A percentile compares a stretch with the other conserved stretches of the same genome.
Evolutionary conservation across 2,329 filamentous ascomycete species (phyloP).

Genomic region (Ophiostoma sp.): DNA sequence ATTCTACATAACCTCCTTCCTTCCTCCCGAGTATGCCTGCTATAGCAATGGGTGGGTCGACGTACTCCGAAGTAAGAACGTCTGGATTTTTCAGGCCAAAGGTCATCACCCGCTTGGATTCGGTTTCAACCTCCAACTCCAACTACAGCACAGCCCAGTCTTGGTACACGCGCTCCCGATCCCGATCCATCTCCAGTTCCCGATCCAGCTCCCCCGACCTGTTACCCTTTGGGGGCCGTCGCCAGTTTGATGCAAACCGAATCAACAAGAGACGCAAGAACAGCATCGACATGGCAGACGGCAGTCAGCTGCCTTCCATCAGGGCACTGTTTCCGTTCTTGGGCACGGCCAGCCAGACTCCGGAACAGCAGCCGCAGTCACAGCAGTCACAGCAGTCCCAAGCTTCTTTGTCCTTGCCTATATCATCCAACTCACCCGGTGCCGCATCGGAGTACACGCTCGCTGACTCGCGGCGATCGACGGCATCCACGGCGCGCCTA

Average conservation of each 20-base stretch:
- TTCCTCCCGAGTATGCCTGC: not conserved
- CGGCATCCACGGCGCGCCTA: not conserved
- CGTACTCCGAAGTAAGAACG: not conserved
- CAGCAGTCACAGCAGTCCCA: not conserved
- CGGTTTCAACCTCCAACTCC: not conserved
- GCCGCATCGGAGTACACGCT: not conserved
- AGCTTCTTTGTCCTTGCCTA: not conserved
- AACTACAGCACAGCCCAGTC: not conserved
- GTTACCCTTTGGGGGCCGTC: not conserved
- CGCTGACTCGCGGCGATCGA: not conserved
- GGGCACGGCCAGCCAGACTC: not conserved
- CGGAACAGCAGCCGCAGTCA: not conserved
- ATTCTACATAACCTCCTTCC: not conserved
- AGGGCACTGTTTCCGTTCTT: not conserved
- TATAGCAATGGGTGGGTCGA: conserved; percentile 2
- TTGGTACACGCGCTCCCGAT: not conserved
- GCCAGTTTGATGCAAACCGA: not conserved
- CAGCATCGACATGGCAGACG: not conserved
- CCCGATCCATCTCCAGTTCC: not conserved
- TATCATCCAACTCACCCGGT: not conserved
- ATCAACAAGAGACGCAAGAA: not conserved
- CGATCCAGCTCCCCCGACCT: not conserved
- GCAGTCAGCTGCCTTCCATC: not conserved
- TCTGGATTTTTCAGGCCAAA: not conserved
- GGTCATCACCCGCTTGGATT: not conserved